phyloP scores from a whole-genome alignment of 768 basidiomycete species.

The Sutorius australiensis region DNA sequence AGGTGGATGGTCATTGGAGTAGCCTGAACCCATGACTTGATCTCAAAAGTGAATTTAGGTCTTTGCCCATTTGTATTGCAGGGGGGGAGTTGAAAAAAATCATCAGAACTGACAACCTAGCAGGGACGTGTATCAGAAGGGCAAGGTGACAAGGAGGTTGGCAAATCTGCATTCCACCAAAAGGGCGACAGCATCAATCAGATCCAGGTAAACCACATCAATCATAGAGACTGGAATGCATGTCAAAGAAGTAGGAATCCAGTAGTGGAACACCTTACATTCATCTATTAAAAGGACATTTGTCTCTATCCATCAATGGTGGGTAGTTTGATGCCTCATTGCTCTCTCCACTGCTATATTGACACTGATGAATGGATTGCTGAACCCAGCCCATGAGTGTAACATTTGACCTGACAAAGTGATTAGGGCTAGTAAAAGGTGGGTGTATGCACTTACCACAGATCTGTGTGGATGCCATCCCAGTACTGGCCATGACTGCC shows the following conservation, averaged over 20 bases:
- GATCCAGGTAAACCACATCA: neutral
- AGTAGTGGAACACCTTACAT: neutral
- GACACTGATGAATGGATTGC: neutral
- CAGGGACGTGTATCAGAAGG: neutral
- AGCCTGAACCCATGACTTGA: neutral
- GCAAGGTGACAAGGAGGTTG: neutral
- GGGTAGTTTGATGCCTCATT: neutral
- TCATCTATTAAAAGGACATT: neutral
- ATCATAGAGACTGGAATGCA: neutral
- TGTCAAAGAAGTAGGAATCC: too few species aligned
- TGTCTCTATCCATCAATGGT: neutral
- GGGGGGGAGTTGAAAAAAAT: neutral
- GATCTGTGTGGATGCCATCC: neutral
- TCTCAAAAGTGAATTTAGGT: neutral
- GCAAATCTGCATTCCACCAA: neutral
- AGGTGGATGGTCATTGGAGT: neutral
- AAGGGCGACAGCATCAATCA: neutral
- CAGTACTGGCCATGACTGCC: neutral
- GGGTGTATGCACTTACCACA: neutral
- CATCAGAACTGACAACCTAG: neutral
- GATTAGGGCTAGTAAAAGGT: neutral
- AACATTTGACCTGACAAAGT: neutral
- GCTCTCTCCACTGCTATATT: neutral
- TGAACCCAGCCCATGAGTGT: conserved; percentile 1
- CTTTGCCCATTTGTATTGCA: neutral